phyloP scores from a whole-genome alignment of 768 basidiomycete species.

The Gloeopeniophorella convolvens region DNA sequence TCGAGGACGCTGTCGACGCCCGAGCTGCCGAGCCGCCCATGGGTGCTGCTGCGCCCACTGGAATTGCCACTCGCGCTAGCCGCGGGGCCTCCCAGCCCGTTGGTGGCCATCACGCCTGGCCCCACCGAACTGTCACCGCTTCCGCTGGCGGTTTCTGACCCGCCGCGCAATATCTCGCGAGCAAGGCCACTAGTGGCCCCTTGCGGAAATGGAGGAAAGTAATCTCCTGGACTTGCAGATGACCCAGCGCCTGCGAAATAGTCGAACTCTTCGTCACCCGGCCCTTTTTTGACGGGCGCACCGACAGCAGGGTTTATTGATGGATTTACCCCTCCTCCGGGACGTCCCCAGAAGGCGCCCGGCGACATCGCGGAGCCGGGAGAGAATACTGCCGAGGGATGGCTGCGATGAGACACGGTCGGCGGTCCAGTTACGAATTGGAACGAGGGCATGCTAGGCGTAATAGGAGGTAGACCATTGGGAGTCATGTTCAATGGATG shows the following conservation, averaged over 20 bases:
- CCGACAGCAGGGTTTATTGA: constrained; percentile 57
- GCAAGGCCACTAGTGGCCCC: constrained; percentile 25
- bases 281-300: constrained; percentile 38
- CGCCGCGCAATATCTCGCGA: constrained; percentile 25
- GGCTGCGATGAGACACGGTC: constrained; percentile 29
- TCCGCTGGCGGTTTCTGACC: background rate
- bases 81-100: background rate
- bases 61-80: background rate
- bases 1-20: constrained; percentile 4
- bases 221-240: constrained; percentile 22
- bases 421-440: constrained; percentile 61
- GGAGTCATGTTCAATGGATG: constrained; percentile 40
- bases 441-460: constrained; percentile 97
- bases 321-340: constrained; percentile 34
- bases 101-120: background rate
- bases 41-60: background rate
- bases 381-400: constrained; percentile 44
- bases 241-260: constrained; percentile 30
- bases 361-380: constrained; percentile 70
- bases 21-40: background rate
- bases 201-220: constrained; percentile 37
- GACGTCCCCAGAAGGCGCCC: constrained; percentile 67
- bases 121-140: constrained; percentile 8
- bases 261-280: constrained; percentile 25
- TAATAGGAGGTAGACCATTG: constrained; percentile 85